Base-by-base conservation (phyloP, 805 yeast species). In the Hanseniaspora lachancei region DNA sequence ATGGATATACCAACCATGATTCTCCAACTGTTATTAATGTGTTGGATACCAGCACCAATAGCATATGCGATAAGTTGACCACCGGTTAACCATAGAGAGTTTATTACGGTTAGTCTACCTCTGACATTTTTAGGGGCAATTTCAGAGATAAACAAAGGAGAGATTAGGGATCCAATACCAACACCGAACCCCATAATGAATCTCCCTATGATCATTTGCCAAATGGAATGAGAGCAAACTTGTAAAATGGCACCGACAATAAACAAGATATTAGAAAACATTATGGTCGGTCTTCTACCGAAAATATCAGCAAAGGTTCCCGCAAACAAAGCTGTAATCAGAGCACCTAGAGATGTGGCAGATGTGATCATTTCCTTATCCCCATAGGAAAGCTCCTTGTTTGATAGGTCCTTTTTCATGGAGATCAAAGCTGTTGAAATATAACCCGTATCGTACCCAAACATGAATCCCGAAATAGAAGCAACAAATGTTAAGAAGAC, bases 391-490 rank as follows among this genome's bases (percentile, higher is more conserved):
- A 89, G 74, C 0, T 67, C 63, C 57, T 75, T 74, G 46, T 75
- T 71, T 60, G 80, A 79, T 59, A 91, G 76, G 66, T 86, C 95
- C 5, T 80, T 78, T 13, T 89, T 89, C 49, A 91, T 81, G 39
- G 89, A 80, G 21, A 89, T 95, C 63, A 91, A 74, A 0, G 97
- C 97, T 20, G 95, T 82, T 3, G 97, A 91, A 43, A 91, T 89
- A 70, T 91, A 91, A 62, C 97, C 97, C 0, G 97, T 91, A 68
- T 91, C 98, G 66, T 91, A 91, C 62, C 98, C 98, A 70, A 91
- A 91, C 88, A 91, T 80, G 70, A 89, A 88, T 1, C 97, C 97
- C 0, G 96, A 89, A 59, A 91, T 83, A 8, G 96, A 89, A 0
- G 96, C 80, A 29, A 82, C 81, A 51, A 82, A 73, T 0, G 95